A percentile compares a stretch with the other conserved stretches of the same genome.
These are phyloP conservation scores for Metschnikowia lochheadii DNA, from an alignment of 805 yeast genomes.

Conservation along the genomic window DNA sequence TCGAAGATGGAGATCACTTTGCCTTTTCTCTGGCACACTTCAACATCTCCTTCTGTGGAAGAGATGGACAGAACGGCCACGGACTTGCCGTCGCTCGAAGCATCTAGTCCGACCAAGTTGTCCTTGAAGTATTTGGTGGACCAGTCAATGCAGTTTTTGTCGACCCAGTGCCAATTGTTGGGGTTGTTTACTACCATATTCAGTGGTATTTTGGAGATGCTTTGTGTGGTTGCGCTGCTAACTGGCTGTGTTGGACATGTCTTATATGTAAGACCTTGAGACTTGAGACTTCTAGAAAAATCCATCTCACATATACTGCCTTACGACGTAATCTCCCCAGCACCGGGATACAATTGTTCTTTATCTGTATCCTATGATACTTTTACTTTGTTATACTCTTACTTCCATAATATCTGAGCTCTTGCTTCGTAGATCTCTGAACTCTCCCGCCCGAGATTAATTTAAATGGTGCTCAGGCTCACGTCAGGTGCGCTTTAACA, in stretches of 20 bases:
- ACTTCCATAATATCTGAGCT: neutral
- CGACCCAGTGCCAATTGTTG: constrained; percentile 99
- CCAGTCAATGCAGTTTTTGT: constrained; percentile 95
- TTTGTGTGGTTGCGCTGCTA: neutral
- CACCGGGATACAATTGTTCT: neutral
- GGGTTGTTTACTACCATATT: constrained; percentile 93
- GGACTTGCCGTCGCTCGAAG: constrained; percentile 24
- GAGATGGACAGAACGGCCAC: constrained; percentile 45
- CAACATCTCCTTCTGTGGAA: constrained; percentile 89
- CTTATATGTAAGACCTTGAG: constrained; percentile 3
- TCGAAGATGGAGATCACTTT: constrained; percentile 91
- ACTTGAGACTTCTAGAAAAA: constrained; percentile 4
- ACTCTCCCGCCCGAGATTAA: neutral
- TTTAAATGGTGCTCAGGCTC: neutral
- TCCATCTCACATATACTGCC: neutral
- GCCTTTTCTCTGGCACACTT: constrained; percentile 95
- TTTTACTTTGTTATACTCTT: neutral
- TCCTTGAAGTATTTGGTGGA: constrained; percentile 69
- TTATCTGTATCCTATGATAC: neutral
- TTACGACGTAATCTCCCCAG: neutral
- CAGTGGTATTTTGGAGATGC: neutral
- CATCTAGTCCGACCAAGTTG: constrained; percentile 51
- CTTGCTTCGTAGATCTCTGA: too few species aligned
- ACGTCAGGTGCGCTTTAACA: neutral
- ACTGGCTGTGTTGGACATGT: neutral